Base-by-base conservation (phyloP, 768 basidiomycete genomes). In the Daedaleopsis sinensis region DNA sequence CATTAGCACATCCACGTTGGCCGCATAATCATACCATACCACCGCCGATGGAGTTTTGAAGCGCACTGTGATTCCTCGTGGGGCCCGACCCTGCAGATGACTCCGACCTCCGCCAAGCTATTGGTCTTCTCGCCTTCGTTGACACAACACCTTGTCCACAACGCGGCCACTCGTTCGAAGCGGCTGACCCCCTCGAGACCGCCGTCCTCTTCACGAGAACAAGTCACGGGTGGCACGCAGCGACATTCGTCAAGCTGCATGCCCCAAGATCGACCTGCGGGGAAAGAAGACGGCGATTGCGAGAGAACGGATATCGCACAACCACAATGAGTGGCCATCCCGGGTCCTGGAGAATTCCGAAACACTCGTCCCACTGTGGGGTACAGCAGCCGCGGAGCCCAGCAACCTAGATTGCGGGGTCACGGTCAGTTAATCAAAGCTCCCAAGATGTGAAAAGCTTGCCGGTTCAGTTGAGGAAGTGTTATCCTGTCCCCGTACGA, bases 121-220 rank as follows among this genome's bases (percentile, higher is more conserved):
- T 16, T 13, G 21, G 12, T 27, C 21, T 24, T 49, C 23, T 21
- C 13, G 23, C 19, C 47, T 23, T 24, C 19, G 23, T 21, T 24
- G 47, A 23, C 21, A 49, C 21, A 15, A 46, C 44, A 46, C n/a
- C 21, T 21, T 21, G 21, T 11, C 24, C 19, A 24, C 47, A 24
- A 32, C 27, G n/a, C n/a, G n/a, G n/a, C n/a, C n/a, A n/a, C 21
- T 23, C 47, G 47, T 49, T 49, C 21, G 10, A 27, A 49, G 47
- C 47, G 19, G 47, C 19, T 49, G 44, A n/a, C 44, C n/a, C 21
- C 56, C 37, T 58, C 21, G 47, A 36, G 56, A 58, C 55, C 52
- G 24, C 46, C 27, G n/a, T 35, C 27, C n/a, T 12, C 46, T 48
- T 52, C 62, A 63, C 62, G 62, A 58, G 62, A 63, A 54, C 62